These are phyloP conservation scores for Fusarium hainanense DNA, from an alignment of 2,329 filamentous ascomycete genomes.

Conservation along the genomic window DNA sequence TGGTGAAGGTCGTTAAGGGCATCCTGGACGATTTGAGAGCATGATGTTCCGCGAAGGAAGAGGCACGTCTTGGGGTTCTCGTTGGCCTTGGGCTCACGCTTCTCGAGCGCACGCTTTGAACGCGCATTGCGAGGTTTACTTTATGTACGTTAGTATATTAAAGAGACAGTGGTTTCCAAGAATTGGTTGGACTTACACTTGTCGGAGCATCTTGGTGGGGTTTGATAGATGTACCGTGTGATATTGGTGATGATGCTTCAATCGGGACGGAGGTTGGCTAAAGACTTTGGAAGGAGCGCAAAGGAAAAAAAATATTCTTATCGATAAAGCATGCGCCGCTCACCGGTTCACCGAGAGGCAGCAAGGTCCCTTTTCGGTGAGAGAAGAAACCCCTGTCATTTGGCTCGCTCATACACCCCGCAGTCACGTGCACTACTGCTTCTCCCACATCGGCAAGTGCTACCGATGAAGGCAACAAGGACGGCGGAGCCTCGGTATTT, in stretches of 20 bases:
- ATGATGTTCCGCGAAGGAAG: constrained; percentile 87
- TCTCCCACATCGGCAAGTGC: constrained; percentile 22
- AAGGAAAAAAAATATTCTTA: constrained; percentile 50
- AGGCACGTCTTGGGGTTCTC: constrained; percentile 93
- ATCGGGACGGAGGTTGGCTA: constrained; percentile 17
- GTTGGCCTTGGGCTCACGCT: constrained; percentile 86
- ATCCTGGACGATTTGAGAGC: constrained; percentile 84
- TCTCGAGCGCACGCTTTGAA: constrained; percentile 94
- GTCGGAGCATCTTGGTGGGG: constrained; percentile 57
- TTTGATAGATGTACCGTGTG: constrained; percentile 21
- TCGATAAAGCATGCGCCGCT: constrained; percentile 47
- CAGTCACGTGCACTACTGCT: constrained; percentile 50
- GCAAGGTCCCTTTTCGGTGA: constrained; percentile 5
- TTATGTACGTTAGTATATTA: constrained; percentile 1
- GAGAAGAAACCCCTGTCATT: neutral
- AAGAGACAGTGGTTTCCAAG: neutral
- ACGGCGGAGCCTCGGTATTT: constrained; percentile 47
- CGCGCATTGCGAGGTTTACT: constrained; percentile 78
- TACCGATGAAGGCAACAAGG: constrained; percentile 24
- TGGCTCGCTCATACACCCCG: constrained; percentile 35
- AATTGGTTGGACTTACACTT: constrained; percentile 55
- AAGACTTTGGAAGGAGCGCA: constrained; percentile 23
- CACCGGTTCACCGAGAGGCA: constrained; percentile 24
- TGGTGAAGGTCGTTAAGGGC: constrained; percentile 86
- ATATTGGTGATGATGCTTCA: constrained; percentile 30